Evolutionary conservation across 78 protist species (phyloP).

Genomic region (Reticulomyxa filosa): DNA sequence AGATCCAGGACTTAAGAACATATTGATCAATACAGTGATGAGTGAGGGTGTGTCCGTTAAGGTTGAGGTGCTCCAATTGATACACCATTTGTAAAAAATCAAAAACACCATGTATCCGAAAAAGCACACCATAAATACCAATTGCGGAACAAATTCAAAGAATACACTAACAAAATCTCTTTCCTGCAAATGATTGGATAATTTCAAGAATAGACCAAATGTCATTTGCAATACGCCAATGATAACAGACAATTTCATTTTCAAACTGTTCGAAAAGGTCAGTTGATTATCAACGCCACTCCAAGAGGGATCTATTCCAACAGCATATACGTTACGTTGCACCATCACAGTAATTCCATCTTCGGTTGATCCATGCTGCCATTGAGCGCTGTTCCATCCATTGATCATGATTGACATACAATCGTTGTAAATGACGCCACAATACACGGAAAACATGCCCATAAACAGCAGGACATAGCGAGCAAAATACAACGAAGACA

Average conservation of each 20-base stretch:
- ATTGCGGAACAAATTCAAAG: slow-evolving; percentile 72
- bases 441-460: slow-evolving; percentile 76
- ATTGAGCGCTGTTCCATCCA: too few relatives aligned
- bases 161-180: slow-evolving; percentile 25
- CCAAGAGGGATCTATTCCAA: too few relatives aligned
- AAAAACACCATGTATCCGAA: slow-evolving; percentile 80
- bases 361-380: too few relatives aligned
- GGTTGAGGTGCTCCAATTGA: not conserved
- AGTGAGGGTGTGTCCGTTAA: slow-evolving; percentile 31
- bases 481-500: slow-evolving; percentile 81
- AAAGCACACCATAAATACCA: slow-evolving; percentile 69
- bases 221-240: slow-evolving; percentile 86
- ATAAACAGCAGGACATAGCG: slow-evolving; percentile 88
- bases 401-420: slow-evolving; percentile 36
- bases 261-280: slow-evolving; percentile 79
- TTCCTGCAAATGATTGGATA: too few relatives aligned
- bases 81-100: slow-evolving; percentile 62
- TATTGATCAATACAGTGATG: slow-evolving; percentile 44
- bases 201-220: slow-evolving; percentile 69
- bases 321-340: too few relatives aligned
- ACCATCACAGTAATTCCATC: too few relatives aligned
- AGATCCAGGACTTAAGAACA: slow-evolving; percentile 46
- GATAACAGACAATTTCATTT: slow-evolving; percentile 93
- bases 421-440: slow-evolving; percentile 96
- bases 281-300: slow-evolving; percentile 62